phyloP scores from a whole-genome alignment of 208 protist genomes.

The Crithidia fasciculata region DNA sequence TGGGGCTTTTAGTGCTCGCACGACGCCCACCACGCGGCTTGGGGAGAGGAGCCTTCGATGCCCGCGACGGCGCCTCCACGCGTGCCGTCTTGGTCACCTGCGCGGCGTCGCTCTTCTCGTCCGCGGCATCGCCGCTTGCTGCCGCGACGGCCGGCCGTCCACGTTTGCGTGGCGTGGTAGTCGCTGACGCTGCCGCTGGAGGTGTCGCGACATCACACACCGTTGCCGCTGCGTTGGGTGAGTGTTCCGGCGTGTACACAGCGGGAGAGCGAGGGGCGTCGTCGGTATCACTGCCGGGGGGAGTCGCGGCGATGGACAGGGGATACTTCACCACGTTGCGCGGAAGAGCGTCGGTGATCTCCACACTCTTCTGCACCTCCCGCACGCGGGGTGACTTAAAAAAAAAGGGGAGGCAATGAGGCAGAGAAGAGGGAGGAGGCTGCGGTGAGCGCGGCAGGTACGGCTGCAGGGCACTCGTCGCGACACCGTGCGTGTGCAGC shows the following conservation, averaged over 20 bases:
- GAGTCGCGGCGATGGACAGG: constrained; percentile 9
- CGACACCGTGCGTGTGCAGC: neutral
- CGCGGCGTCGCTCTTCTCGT: neutral
- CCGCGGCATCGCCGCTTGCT: neutral
- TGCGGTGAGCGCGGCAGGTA: neutral
- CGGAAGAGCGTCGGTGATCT: too few species aligned
- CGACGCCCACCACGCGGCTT: neutral
- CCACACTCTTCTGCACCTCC: too few species aligned
- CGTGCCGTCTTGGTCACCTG: neutral
- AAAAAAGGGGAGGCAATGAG: too few species aligned
- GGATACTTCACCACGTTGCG: neutral
- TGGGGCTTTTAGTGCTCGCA: neutral
- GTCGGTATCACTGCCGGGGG: constrained; percentile 4
- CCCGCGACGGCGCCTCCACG: neutral
- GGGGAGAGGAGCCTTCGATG: neutral
- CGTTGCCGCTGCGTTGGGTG: too few species aligned
- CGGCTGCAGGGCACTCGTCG: constrained; percentile 8
- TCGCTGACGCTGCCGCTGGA: neutral
- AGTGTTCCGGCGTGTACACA: too few species aligned
- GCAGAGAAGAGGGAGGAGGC: too few species aligned
- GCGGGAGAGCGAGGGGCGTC: neutral
- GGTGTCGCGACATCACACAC: neutral
- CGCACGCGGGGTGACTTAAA: too few species aligned
- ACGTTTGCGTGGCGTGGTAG: constrained; percentile 7
- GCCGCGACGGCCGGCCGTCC: constrained; percentile 1